phyloP scores from a whole-genome alignment of 768 basidiomycete genomes.

The Termitomyces sp. region DNA sequence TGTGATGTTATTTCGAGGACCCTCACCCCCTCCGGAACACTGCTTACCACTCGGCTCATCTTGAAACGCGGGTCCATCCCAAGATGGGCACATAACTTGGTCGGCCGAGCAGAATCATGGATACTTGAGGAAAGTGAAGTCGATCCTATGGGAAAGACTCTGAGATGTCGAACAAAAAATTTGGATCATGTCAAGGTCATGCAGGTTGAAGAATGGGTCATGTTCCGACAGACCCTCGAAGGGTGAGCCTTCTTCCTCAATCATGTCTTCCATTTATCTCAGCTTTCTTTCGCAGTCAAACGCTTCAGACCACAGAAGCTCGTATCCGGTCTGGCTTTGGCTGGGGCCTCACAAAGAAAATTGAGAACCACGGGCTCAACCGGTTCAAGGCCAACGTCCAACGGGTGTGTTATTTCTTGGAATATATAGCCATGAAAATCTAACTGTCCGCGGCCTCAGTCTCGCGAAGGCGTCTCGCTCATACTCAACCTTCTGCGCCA shows the following conservation, averaged over 20 bases:
- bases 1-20: conserved; percentile 91
- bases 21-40: conserved; percentile 64
- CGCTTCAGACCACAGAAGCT: conserved; percentile 81
- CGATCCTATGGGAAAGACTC: conserved; percentile 71
- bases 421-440: not conserved
- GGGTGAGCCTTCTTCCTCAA: conserved; percentile 44
- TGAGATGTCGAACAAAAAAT: conserved; percentile 81
- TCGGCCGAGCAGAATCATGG: conserved; percentile 87
- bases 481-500: conserved; percentile 76
- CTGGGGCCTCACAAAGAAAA: conserved; percentile 82
- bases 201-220: conserved; percentile 83
- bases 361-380: conserved; percentile 80
- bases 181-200: conserved; percentile 92
- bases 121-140: conserved; percentile 94
- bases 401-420: conserved; percentile 41
- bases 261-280: not conserved
- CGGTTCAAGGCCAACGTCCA: conserved; percentile 87
- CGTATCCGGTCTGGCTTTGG: conserved; percentile 85
- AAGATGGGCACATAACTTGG: conserved; percentile 82
- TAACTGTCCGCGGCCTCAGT: conserved; percentile 40
- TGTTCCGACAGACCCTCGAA: conserved; percentile 60
- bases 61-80: conserved; percentile 90
- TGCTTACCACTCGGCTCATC: conserved; percentile 86
- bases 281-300: conserved; percentile 46
- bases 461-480: conserved; percentile 82